A percentile compares a stretch with the other conserved stretches of the same genome.
Evolutionary conservation across 768 basidiomycete genomes (phyloP).

Genomic region (Cyclocybe cylindracea): DNA sequence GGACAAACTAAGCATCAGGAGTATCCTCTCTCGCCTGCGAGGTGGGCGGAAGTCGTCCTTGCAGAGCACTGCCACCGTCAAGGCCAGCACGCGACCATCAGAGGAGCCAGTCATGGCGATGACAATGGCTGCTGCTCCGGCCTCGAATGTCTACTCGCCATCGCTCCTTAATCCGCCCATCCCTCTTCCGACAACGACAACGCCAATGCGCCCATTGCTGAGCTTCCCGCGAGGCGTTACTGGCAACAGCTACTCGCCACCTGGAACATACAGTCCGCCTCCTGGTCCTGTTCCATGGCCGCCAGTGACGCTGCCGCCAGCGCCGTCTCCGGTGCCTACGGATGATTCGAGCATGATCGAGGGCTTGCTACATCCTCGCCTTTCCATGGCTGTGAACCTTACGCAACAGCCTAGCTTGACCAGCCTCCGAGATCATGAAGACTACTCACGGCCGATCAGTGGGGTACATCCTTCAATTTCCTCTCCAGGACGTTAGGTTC

Average conservation of each 20-base stretch:
- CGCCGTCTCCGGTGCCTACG: slow-evolving; percentile 27
- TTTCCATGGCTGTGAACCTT: slow-evolving; percentile 15
- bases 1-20: slow-evolving; percentile 15
- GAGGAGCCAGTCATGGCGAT: slow-evolving; percentile 4
- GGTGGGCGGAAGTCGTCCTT: slow-evolving; percentile 10
- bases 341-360: slow-evolving; percentile 29
- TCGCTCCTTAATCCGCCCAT: slow-evolving; percentile 27
- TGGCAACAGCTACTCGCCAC: slow-evolving; percentile 10
- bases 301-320: slow-evolving; percentile 22
- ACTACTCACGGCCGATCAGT: slow-evolving; percentile 39
- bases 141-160: slow-evolving; percentile 16
- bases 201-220: slow-evolving; percentile 8
- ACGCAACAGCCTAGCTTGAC: slow-evolving; percentile 28
- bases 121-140: background rate
- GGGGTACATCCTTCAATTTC: slow-evolving; percentile 20
- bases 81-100: slow-evolving; percentile 1
- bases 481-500: too few species aligned
- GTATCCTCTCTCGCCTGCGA: slow-evolving; percentile 18
- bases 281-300: slow-evolving; percentile 21
- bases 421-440: slow-evolving; percentile 40
- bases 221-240: slow-evolving; percentile 15
- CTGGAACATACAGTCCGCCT: background rate
- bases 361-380: slow-evolving; percentile 30
- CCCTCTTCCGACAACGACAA: background rate
- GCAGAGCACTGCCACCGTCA: slow-evolving; percentile 13